Base-by-base conservation (phyloP, 2,329 filamentous ascomycete genomes). In the Thielaviopsis euricoi region DNA sequence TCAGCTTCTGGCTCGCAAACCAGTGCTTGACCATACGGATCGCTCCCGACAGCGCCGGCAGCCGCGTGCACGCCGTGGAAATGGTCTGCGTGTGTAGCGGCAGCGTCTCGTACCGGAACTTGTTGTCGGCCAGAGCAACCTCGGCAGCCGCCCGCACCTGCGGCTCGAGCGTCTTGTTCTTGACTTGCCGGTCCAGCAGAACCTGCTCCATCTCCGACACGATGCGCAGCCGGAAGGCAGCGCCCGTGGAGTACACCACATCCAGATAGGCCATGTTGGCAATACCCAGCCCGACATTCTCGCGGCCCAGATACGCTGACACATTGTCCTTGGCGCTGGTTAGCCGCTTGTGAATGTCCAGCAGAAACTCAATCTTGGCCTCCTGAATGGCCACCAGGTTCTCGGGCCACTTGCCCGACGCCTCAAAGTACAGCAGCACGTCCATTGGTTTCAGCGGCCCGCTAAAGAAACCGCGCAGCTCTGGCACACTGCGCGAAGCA, bases 331-430 rank as follows among this genome's bases (percentile, higher is more conserved):
- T 80, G 2, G 75, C 71, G 19, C 80, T 76, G 57, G 80, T 76
- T 1, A 98, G 72, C 2, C 89, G 77, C 55, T 84, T 81, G 54
- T 83, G 82, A 58, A 95, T 82, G 64, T 83, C 80, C 3, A 96
- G 72, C 3, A 93, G 75, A 67, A 98, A 95, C 3, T 94, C 93
- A 46, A 94, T 80, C 70, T 98, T 98, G 13, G 89, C 90, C 66
- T 89, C 82, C 68, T 98, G 93, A 58, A 97, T 95, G 5, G 91
- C 90, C 3, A 81, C 81, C 9, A 97, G 72, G 66, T 94, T 89
- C 66, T 97, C 90, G 0, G 93, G 93, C 93, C 93, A 98, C 64
- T 88, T 85, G 52, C 83, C 85, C 6, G 93, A 97, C 4, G 86
- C 87, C 71, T 98, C 93, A 64, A 98, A 97, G 66, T 91, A 90